Evolutionary conservation across 306 rosid species (phyloP), one percentile per base, ranked within the genome.

Genomic region (Prunus mira): DNA sequence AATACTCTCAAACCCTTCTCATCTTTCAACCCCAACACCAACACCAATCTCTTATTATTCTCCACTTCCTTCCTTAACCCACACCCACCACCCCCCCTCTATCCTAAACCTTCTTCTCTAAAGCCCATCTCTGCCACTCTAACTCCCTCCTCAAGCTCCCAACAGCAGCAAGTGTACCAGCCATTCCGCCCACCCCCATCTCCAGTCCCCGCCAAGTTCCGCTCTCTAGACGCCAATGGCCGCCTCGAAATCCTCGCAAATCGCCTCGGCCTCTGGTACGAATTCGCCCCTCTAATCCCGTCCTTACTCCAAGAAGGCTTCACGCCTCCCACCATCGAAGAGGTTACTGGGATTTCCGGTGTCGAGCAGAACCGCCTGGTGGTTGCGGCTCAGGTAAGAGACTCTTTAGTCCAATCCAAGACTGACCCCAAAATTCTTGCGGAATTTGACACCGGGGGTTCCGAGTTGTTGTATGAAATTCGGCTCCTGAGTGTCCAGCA

Each of bases 171-270:
- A 30, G 68, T 90, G n/a, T 95, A 90, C 81, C 97, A 89, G 66
- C 99, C 99, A 6, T 95, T 90, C 80, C 77, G 96, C 17, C 96
- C 97, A 0, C 98, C 98, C 3, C 90, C 96, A 9, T 63, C 93
- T 0, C 82, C 86, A 20, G 77, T 95, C 14, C 96, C 96, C 0
- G 9, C 86, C 5, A 68, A 87, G 18, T 90, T 38, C 81, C 56
- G 78, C 3, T 72, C 82, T 54, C 96, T 95, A 18, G 98, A 95
- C 81, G 12, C 75, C 73, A 34, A 61, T 0, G 55, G 67, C n/a
- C 89, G 83, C 47, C 79, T 95, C 64, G 89, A 90, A 0, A 74
- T 90, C 57, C 97, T 95, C 34, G 12, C 88, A 34, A 84, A 89
- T 70, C 97, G 97, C 22, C 85, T 95, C 54, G 98, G 98, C 55